Conservation (phyloP, 306 rosid species). For the Medicago lupulina region DNA sequence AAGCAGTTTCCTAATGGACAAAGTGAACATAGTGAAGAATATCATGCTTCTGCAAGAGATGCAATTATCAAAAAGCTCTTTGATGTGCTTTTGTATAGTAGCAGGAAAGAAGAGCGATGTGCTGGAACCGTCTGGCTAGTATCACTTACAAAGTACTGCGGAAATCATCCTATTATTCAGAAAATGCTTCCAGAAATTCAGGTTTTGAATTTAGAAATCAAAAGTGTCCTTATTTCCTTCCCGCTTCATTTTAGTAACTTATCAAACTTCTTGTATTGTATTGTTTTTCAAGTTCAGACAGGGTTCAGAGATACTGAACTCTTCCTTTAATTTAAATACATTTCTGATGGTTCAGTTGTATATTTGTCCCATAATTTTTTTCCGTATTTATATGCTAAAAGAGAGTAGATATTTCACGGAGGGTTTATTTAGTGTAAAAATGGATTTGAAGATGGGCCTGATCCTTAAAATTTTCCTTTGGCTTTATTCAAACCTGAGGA, state of each 20-base stretch:
- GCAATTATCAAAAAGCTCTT: slow-evolving; percentile 81
- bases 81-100: slow-evolving; percentile 84
- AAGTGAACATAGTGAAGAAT: slow-evolving; percentile 54
- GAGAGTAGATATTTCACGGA: background rate
- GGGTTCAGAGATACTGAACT: background rate
- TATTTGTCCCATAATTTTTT: slow-evolving; percentile 26
- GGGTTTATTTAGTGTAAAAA: slow-evolving; percentile 8
- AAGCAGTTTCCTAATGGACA: slow-evolving; percentile 47
- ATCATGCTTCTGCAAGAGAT: slow-evolving; percentile 70
- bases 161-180: slow-evolving; percentile 78
- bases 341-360: slow-evolving; percentile 9
- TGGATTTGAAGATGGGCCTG: slow-evolving; percentile 21
- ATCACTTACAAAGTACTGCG: slow-evolving; percentile 90
- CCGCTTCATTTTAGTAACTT: background rate
- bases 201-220: slow-evolving; percentile 57
- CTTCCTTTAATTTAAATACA: slow-evolving; percentile 1
- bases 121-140: slow-evolving; percentile 95
- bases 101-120: slow-evolving; percentile 97
- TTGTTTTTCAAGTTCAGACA: slow-evolving; percentile 36
- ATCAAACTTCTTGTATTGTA: slow-evolving; percentile 31
- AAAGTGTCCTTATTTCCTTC: background rate
- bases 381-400: slow-evolving; percentile 12
- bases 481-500: slow-evolving; percentile 25
- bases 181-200: slow-evolving; percentile 95
- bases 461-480: slow-evolving; percentile 24